Conservation (phyloP, 208 protist genomes). For the Trypanosoma theileri region DNA sequence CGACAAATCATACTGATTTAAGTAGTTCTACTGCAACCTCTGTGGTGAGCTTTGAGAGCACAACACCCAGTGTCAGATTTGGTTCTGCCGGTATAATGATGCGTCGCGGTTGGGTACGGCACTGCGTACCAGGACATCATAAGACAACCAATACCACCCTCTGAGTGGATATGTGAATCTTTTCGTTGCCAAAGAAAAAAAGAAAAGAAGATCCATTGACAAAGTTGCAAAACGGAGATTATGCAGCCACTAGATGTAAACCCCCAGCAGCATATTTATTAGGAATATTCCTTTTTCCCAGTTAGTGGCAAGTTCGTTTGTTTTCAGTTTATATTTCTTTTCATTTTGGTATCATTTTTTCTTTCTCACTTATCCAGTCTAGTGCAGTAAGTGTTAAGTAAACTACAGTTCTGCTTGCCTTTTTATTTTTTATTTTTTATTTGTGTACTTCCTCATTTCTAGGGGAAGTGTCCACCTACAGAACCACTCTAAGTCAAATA, state of each 20-base stretch:
- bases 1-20: conserved; percentile 21
- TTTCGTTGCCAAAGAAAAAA: too few relatives aligned
- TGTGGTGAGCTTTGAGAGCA: conserved; percentile 27
- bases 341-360: conserved; percentile 10
- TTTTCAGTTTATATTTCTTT: neutral
- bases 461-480: too few relatives aligned
- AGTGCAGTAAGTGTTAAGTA: too few relatives aligned
- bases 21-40: conserved; percentile 30
- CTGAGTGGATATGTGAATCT: too few relatives aligned
- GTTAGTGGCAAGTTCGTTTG: too few relatives aligned
- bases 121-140: conserved; percentile 1
- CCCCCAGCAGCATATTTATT: too few relatives aligned
- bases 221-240: too few relatives aligned
- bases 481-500: too few relatives aligned
- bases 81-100: conserved; percentile 22
- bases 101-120: conserved; percentile 26
- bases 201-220: too few relatives aligned
- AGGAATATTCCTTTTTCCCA: too few relatives aligned
- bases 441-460: neutral
- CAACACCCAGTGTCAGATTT: neutral
- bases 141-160: neutral
- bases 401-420: neutral
- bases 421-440: conserved; percentile 4
- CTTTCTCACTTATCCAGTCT: conserved; percentile 6
- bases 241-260: too few relatives aligned